These are phyloP conservation scores for Auricularia heimuer DNA, from an alignment of 768 basidiomycete species.

Conservation along the genomic window DNA sequence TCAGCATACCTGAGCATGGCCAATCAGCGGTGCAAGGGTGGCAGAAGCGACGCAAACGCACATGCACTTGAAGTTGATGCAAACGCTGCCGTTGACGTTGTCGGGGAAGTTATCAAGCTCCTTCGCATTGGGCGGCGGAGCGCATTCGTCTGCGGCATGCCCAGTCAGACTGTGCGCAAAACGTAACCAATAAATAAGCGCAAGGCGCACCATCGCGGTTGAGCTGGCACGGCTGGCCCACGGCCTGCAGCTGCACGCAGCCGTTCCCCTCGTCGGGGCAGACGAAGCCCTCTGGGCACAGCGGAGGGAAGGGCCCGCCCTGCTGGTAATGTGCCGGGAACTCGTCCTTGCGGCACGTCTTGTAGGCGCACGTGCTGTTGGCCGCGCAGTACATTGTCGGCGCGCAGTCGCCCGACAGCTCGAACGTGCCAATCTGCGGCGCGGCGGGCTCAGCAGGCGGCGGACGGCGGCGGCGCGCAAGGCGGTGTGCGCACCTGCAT, in stretches of 20 bases:
- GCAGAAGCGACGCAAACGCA: slow-evolving; percentile 24
- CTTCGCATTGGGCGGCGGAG: slow-evolving; percentile 51
- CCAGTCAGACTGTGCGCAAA: neutral
- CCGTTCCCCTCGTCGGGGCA: slow-evolving; percentile 76
- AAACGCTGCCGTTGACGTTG: slow-evolving; percentile 76
- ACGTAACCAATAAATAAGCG: neutral
- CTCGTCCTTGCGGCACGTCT: slow-evolving; percentile 66
- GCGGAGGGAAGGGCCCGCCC: slow-evolving; percentile 39
- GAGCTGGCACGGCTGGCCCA: slow-evolving; percentile 68
- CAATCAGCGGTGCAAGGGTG: neutral
- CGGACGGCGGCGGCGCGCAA: neutral
- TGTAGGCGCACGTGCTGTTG: slow-evolving; percentile 44
- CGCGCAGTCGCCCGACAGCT: slow-evolving; percentile 73
- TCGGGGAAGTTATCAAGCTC: slow-evolving; percentile 39
- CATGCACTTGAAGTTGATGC: slow-evolving; percentile 78
- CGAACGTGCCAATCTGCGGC: slow-evolving; percentile 70
- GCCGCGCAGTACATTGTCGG: slow-evolving; percentile 52
- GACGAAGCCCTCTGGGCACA: slow-evolving; percentile 55
- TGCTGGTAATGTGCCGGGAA: slow-evolving; percentile 61
- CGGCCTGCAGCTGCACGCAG: slow-evolving; percentile 50
- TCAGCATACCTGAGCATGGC: slow-evolving; percentile 58
- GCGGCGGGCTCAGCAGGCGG: slow-evolving; percentile 28
- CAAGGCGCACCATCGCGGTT: slow-evolving; percentile 67
- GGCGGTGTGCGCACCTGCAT: neutral
- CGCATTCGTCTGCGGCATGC: slow-evolving; percentile 56